Base-by-base conservation (phyloP, 495 filamentous ascomycete genomes). In the Apodospora peruviana region DNA sequence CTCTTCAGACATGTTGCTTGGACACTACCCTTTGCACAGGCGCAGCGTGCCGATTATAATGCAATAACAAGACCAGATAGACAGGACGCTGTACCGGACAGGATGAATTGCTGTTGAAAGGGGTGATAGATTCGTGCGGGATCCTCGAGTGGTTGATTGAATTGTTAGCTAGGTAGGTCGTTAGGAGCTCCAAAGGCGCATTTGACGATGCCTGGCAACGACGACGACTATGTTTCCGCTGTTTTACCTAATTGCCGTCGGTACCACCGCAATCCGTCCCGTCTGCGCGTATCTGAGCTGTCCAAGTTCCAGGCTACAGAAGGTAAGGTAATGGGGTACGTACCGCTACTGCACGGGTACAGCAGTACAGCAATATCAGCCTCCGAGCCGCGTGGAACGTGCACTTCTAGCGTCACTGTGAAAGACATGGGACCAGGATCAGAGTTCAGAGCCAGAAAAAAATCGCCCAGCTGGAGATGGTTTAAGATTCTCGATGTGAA, bases 1-100 rank as follows among this genome's bases (percentile, higher is more conserved):
- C 49, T 81, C 83, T 55, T 89, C 83, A 44, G 83, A 82, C 66
- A 76, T 77, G 46, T 56, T 51, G 59, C 10, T 32, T 12, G 45
- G 11, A 12, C n/a, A 12, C 9, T 25, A 5, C 16, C 24, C 41
- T n/a, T n/a, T n/a, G n/a, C n/a, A n/a, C n/a, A n/a, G n/a, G n/a
- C n/a, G n/a, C n/a, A n/a, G n/a, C n/a, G n/a, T n/a, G n/a, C n/a
- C n/a, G n/a, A n/a, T n/a, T n/a, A n/a, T n/a, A n/a, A n/a, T n/a
- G n/a, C n/a, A n/a, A n/a, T n/a, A n/a, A n/a, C n/a, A n/a, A 34
- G 25, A 36, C 16, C 22, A n/a, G 1, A 34, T 3, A 22, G 19
- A 7, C 8, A 9, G 19, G 40, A 43, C 10, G 16, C 11, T 0
- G 4, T 1, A n/a, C 5, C 9, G 17, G 40, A 19, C 8, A 25